Evolutionary conservation across 192 early-diverging fungal species (phyloP), one percentile per base, ranked within the genome.

Genomic region (Phlyctochytrium arcticum): DNA sequence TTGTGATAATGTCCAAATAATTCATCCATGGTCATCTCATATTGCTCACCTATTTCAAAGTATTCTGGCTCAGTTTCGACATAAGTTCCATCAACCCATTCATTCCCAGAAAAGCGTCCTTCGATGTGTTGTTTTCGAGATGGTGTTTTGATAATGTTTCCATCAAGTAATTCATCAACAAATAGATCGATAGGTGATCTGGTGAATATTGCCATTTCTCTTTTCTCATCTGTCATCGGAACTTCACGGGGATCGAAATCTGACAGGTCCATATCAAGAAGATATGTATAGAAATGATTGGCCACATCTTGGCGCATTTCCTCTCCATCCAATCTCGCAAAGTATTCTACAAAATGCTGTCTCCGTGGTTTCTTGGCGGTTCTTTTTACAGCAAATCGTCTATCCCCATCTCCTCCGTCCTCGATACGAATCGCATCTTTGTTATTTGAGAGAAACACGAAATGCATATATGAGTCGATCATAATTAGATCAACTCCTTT

Each of bases 221-320:
- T 4, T 30, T 64, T 64, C 29, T 64, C 62, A 10, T 54, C 62
- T 19, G 62, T 54, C 4, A 54, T 24, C 26, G 62, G 62, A 10
- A 64, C 29, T 6, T 54, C 30, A n/a, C 62, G 62, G 3, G 29
- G 32, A 39, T 64, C 39, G 50, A 64, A 64, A 6, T n/a, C n/a
- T n/a, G n/a, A n/a, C n/a, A n/a, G n/a, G n/a, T n/a, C n/a, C n/a
- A n/a, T n/a, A n/a, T n/a, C 19, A 3, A 37, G 49, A 17, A 54
- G 51, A 54, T 64, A 64, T 6, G 62, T 64, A 47, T 64, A 64
- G 34, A 64, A 54, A 34, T 64, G 62, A 54, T 64, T 37, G 5
- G 62, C 62, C 3, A 29, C 36, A 12, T 64, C 50, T 17, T 59
- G 57, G 5, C 36, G 36, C 26, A 42, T 6, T 7, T 35, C 4